phyloP scores from a whole-genome alignment of 2,329 filamentous ascomycete species.

The Ophiostoma ulmi region DNA sequence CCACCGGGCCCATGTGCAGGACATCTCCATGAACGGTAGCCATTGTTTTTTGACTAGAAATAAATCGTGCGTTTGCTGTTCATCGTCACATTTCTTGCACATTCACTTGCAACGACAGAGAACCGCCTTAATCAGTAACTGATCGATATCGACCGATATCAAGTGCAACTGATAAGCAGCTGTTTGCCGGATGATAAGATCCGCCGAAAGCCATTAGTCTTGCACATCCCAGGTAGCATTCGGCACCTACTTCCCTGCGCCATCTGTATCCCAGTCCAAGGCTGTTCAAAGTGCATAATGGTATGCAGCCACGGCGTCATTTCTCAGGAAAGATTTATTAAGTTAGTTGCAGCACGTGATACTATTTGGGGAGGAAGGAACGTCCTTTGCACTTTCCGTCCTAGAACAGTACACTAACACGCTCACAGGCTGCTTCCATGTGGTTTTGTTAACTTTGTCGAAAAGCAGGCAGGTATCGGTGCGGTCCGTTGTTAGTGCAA shows the following conservation, averaged over 20 bases:
- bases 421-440: no score
- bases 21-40: constrained; percentile 16
- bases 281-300: not conserved
- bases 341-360: no score
- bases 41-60: constrained; percentile 7
- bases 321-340: no score
- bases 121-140: not conserved
- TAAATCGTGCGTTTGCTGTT: no score
- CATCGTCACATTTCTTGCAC: not conserved
- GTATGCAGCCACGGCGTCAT: not conserved
- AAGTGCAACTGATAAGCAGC: not conserved
- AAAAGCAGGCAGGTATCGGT: no score
- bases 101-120: not conserved
- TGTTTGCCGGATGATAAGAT: not conserved
- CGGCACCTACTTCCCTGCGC: not conserved
- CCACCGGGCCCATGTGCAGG: constrained; percentile 32
- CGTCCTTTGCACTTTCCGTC: no score
- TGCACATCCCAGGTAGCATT: constrained; percentile 1
- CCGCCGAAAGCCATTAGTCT: not conserved
- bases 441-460: not conserved
- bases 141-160: not conserved
- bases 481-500: no score
- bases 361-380: no score
- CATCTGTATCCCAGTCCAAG: not conserved
- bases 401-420: no score